phyloP scores from a whole-genome alignment of 2,329 filamentous ascomycete species.

The Xylaria sp. region DNA sequence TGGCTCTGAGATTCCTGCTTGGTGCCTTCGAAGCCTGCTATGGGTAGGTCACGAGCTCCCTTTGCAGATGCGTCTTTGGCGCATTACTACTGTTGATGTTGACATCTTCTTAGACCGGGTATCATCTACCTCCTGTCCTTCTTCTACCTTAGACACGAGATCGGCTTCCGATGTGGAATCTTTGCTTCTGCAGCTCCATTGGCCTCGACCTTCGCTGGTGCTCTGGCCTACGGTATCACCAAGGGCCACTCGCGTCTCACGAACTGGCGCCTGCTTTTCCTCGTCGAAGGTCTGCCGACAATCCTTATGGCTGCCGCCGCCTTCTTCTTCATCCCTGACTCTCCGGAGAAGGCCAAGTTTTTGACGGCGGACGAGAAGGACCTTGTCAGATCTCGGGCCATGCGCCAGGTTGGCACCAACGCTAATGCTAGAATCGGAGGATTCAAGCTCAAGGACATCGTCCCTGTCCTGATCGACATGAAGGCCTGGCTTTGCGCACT shows the following conservation, averaged over 20 bases:
- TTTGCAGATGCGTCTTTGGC: not conserved
- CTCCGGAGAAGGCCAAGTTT: slow-evolving; percentile 65
- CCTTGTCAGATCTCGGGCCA: slow-evolving; percentile 67
- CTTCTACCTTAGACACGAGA: slow-evolving; percentile 32
- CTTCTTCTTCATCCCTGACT: slow-evolving; percentile 77
- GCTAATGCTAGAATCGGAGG: slow-evolving; percentile 40
- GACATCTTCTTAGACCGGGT: slow-evolving; percentile 15
- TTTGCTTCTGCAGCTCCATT: slow-evolving; percentile 72
- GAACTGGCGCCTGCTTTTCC: slow-evolving; percentile 80
- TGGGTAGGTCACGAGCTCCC: slow-evolving; percentile 18
- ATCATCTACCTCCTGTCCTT: slow-evolving; percentile 22
- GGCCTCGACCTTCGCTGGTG: slow-evolving; percentile 80
- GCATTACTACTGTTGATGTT: not conserved
- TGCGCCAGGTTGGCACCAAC: slow-evolving; percentile 53
- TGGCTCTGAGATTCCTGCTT: slow-evolving; percentile 66
- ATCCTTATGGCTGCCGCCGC: slow-evolving; percentile 72
- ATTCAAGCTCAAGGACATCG: slow-evolving; percentile 59
- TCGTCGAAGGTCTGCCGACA: slow-evolving; percentile 83
- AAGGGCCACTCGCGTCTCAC: slow-evolving; percentile 72
- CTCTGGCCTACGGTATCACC: slow-evolving; percentile 77
- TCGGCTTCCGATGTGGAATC: slow-evolving; percentile 32
- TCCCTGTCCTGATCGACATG: slow-evolving; percentile 63
- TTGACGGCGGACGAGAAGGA: slow-evolving; percentile 65
- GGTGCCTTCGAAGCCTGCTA: slow-evolving; percentile 29
- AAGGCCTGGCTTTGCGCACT: slow-evolving; percentile 73